Base-by-base conservation (phyloP, 2,329 filamentous ascomycete genomes). In the Paraphoma sp. region DNA sequence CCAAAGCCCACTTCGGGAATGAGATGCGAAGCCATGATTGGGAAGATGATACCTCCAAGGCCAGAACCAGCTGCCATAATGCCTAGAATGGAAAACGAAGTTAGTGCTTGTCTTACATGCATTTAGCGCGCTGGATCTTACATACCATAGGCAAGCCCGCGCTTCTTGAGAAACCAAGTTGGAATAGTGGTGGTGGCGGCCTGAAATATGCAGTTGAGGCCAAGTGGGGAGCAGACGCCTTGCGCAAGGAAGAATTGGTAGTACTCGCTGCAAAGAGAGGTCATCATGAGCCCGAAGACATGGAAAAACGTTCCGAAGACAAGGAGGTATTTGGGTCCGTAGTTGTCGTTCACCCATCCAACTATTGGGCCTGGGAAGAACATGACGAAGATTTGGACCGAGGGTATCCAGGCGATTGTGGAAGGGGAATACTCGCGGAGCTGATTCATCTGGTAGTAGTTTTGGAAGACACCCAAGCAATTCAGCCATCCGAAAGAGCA, bases 211-310 rank as follows among this genome's bases (percentile, higher is more conserved):
- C 38, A 86, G 76, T 49, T 87, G 47, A 82, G 74, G 28, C 78
- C 78, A 7, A 82, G 78, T 0, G 83, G 83, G 44, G 83, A 77
- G 42, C 82, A 78, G 17, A 81, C 82, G 4, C 81, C 82, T 59
- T 87, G 84, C 0, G 83, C 77, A 5, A 86, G 81, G 46, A 86
- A 70, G 64, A 85, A 81, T 38, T 85, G 83, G 59, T 81, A 86
- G 67, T 84, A 86, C 53, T 83, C 63, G 0, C 76, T 82, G 51
- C 79, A 87, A 54, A 89, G 71, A 7, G 80, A 83, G 0, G 84
- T 80, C 85, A 89, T 87, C 84, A 89, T 88, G 5, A 89, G 67
- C 2, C 84, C 83, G 52, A 89, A 83, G 14, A 89, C 82, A 53
- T 87, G 83, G 33, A 87, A 67, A 50, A 87, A 72, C 0, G 79